These are phyloP conservation scores for Ilex aquifolium DNA, from an alignment of 257 asterid species.

Conservation along the genomic window DNA sequence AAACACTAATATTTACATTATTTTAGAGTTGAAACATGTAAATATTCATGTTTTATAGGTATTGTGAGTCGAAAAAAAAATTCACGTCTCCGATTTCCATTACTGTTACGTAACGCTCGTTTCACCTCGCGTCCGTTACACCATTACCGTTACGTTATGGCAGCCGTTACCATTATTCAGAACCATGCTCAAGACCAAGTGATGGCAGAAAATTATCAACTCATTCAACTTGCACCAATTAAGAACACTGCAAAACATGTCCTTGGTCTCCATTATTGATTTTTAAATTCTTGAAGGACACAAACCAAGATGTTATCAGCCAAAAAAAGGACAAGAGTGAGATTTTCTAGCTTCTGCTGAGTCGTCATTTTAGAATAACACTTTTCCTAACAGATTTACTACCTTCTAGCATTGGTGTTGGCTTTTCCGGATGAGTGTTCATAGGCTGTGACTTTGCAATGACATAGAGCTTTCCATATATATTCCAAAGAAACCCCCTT, in stretches of 20 bases:
- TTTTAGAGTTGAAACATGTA: too few relatives aligned
- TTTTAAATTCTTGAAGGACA: not conserved
- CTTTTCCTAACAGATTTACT: constrained; percentile 58
- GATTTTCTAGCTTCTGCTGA: constrained; percentile 46
- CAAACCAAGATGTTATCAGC: not conserved
- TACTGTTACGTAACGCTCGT: too few relatives aligned
- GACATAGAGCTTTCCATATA: constrained; percentile 93
- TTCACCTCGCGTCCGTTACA: too few relatives aligned
- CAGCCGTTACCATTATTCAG: too few relatives aligned
- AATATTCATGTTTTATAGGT: too few relatives aligned
- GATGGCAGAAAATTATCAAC: constrained; percentile 78
- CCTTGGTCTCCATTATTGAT: not conserved
- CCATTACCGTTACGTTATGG: too few relatives aligned
- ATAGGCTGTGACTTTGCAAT: constrained; percentile 36
- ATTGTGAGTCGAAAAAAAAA: too few relatives aligned
- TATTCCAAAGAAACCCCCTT: constrained; percentile 63
- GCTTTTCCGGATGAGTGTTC: constrained; percentile 42
- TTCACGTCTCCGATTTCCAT: too few relatives aligned
- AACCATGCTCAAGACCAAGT: constrained; percentile 84
- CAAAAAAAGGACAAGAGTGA: not conserved
- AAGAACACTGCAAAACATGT: not conserved
- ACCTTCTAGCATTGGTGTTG: constrained; percentile 52
- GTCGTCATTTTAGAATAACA: constrained; percentile 49
- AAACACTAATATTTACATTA: too few relatives aligned
- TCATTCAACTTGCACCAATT: constrained; percentile 59